phyloP scores from a whole-genome alignment of 176 grass and related monocot genomes.

The Avena eriantha region DNA sequence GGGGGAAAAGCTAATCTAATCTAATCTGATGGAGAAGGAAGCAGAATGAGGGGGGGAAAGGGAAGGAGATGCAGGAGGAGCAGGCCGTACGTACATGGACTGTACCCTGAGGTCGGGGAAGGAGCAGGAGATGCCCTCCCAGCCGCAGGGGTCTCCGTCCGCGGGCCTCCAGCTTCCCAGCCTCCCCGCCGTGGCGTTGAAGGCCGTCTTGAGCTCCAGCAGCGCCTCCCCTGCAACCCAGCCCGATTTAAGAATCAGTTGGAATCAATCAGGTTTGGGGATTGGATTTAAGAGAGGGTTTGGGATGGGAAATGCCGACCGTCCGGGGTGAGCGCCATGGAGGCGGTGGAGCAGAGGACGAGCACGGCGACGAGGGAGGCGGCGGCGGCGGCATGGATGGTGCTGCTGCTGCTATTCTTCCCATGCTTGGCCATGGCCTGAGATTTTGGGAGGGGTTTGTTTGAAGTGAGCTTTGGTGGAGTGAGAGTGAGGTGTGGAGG shows the following conservation, averaged over 20 bases:
- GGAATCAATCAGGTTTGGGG: too few species aligned
- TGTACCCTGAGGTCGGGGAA: conserved; percentile 96
- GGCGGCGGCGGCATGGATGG: neutral
- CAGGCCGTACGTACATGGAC: conserved; percentile 58
- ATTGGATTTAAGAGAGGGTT: too few species aligned
- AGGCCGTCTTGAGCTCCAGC: conserved; percentile 78
- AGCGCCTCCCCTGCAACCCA: conserved; percentile 67
- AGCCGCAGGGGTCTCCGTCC: conserved; percentile 79
- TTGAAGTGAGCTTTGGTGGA: neutral
- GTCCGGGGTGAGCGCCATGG: conserved; percentile 66
- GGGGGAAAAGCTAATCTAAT: neutral
- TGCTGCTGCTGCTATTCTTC: neutral
- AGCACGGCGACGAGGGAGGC: neutral
- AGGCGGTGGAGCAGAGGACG: conserved; percentile 17
- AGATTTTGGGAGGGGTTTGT: neutral
- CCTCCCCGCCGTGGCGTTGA: conserved; percentile 65
- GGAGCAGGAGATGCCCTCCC: conserved; percentile 94
- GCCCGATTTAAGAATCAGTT: too few species aligned
- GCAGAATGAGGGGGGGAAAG: neutral
- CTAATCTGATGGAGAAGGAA: neutral
- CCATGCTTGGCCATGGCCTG: neutral
- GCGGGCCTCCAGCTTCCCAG: conserved; percentile 70
- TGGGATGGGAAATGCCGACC: conserved; percentile 36
- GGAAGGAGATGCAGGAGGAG: neutral
- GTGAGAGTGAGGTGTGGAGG: conserved; percentile 7